Percentiles rank a stretch among this genome's conserved stretches.
Conservation (phyloP, 495 filamentous ascomycete species). For the Penicillium turbatum region DNA sequence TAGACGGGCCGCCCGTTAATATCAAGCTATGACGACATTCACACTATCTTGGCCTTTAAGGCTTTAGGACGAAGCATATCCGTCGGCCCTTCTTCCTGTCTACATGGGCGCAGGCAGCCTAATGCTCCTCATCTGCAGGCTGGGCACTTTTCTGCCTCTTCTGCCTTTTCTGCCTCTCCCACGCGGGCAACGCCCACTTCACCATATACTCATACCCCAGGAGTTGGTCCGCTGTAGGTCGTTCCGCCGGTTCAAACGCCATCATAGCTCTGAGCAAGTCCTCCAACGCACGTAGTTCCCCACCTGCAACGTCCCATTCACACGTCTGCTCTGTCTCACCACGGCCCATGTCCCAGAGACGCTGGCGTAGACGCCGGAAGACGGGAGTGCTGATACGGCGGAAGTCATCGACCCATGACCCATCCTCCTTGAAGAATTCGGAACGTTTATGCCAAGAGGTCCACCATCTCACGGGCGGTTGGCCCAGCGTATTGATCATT, state of each 20-base stretch:
- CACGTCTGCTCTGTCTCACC: slow-evolving; percentile 26
- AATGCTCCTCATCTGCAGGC: slow-evolving; percentile 4
- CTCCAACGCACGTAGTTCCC: slow-evolving; percentile 29
- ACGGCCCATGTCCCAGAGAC: slow-evolving; percentile 31
- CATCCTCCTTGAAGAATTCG: slow-evolving; percentile 23
- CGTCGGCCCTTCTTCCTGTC: too few species aligned
- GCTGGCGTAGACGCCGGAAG: slow-evolving; percentile 21
- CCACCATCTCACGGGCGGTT: slow-evolving; percentile 24
- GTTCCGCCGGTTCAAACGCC: slow-evolving; percentile 33
- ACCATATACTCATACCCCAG: slow-evolving; percentile 20
- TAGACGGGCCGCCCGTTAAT: too few species aligned
- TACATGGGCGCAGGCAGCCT: neutral
- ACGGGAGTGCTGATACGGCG: slow-evolving; percentile 21
- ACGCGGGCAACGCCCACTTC: slow-evolving; percentile 23
- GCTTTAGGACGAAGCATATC: too few species aligned
- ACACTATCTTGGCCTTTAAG: too few species aligned
- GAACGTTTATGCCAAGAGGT: slow-evolving; percentile 21
- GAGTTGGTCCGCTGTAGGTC: slow-evolving; percentile 28
- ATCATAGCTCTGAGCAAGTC: slow-evolving; percentile 33
- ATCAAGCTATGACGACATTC: too few species aligned
- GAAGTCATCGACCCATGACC: slow-evolving; percentile 23
- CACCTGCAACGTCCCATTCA: slow-evolving; percentile 26
- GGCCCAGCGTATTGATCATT: slow-evolving; percentile 27
- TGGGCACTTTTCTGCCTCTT: slow-evolving; percentile 5
- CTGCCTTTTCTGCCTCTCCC: slow-evolving; percentile 15